Conservation (phyloP, 2,329 filamentous ascomycete species). For the Capronia epimyces region DNA sequence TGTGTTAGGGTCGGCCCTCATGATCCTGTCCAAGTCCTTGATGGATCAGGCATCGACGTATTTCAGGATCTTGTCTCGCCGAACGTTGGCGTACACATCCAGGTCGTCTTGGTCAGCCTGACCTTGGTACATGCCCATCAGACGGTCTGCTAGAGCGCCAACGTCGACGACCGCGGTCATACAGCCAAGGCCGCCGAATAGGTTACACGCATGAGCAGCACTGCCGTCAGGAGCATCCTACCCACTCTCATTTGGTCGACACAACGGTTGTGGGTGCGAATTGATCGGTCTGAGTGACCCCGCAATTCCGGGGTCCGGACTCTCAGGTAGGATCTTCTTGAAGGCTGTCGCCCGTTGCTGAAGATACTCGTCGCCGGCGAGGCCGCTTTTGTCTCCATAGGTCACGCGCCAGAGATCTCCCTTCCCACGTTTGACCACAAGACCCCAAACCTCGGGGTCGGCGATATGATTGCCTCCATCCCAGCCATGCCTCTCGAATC, state of each 20-base stretch:
- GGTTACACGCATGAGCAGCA: constrained; percentile 47
- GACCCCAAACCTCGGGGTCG: constrained; percentile 57
- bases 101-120: constrained; percentile 39
- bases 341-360: constrained; percentile 52
- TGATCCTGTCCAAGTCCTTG: constrained; percentile 38
- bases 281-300: constrained; percentile 52
- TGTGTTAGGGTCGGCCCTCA: constrained; percentile 33
- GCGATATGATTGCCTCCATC: constrained; percentile 47
- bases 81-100: constrained; percentile 39
- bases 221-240: constrained; percentile 53
- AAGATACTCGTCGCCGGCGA: constrained; percentile 50
- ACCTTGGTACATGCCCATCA: constrained; percentile 41
- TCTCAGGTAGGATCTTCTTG: constrained; percentile 53
- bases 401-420: constrained; percentile 61
- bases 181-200: constrained; percentile 15
- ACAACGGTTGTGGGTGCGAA: constrained; percentile 59
- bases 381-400: constrained; percentile 53
- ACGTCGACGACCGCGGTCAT: constrained; percentile 60
- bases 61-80: constrained; percentile 37
- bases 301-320: constrained; percentile 56
- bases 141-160: constrained; percentile 56
- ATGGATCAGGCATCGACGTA: constrained; percentile 39
- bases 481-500: constrained; percentile 20
- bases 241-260: constrained; percentile 54
- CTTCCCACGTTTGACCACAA: constrained; percentile 55